A percentile compares a stretch with the other conserved stretches of the same genome.
phyloP scores from a whole-genome alignment of 2,329 filamentous ascomycete species.

The Arthrinium phaeospermum region DNA sequence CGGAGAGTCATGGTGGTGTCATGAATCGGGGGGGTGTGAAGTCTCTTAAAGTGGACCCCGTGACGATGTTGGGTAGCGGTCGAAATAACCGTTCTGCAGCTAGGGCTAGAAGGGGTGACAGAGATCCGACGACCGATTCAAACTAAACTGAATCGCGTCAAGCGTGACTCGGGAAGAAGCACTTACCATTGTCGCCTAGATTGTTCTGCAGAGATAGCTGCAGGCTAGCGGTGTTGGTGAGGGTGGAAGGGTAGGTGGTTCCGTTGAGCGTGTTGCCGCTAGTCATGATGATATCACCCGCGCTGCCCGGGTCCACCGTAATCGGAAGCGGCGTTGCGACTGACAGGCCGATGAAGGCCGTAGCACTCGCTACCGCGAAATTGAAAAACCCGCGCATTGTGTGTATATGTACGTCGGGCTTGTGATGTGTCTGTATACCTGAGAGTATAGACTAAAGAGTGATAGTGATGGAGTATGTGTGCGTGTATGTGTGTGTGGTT shows the following conservation, averaged over 20 bases:
- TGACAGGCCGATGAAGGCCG: conserved; percentile 26
- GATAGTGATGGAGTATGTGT: not conserved
- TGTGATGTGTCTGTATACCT: not conserved
- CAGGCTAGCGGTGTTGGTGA: conserved; percentile 6
- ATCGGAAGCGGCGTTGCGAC: conserved; percentile 29
- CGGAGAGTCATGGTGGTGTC: not conserved
- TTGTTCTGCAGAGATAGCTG: conserved; percentile 18
- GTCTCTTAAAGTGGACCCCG: not conserved
- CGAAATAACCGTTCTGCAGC: not conserved
- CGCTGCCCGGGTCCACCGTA: conserved; percentile 20
- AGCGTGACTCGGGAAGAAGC: not conserved
- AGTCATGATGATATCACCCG: conserved; percentile 17
- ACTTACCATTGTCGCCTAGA: conserved; percentile 10
- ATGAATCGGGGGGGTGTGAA: not conserved
- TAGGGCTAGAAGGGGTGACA: conserved; percentile 1
- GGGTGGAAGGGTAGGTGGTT: conserved; percentile 23
- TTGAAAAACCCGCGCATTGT: conserved; percentile 18
- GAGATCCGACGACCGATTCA: conserved; percentile 13
- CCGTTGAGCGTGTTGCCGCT: conserved; percentile 27
- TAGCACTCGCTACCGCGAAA: conserved; percentile 23
- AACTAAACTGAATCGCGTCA: conserved; percentile 11
- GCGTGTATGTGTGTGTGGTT: not conserved
- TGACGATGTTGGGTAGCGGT: not conserved
- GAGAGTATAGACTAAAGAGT: not conserved
- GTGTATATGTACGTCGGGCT: not conserved